phyloP scores from a whole-genome alignment of 2,329 filamentous ascomycete species.

The Aspergillus ibericus region DNA sequence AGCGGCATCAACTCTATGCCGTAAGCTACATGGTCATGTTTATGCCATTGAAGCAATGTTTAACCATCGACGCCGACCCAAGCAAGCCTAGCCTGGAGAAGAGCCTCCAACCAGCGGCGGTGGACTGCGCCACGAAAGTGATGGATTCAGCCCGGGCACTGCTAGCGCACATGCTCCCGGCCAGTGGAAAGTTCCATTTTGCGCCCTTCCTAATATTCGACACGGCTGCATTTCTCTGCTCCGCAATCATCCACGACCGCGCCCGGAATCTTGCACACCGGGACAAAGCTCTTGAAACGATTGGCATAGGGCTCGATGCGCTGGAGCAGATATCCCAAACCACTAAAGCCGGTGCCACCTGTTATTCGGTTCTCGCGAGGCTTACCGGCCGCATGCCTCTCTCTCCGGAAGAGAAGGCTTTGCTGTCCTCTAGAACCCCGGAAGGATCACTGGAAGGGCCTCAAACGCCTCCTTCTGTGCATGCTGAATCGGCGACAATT shows the following conservation, averaged over 20 bases:
- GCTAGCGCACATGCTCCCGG: constrained; percentile 43
- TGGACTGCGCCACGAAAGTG: constrained; percentile 48
- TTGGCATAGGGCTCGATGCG: constrained; percentile 40
- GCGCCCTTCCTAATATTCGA: constrained; percentile 55
- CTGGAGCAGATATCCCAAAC: constrained; percentile 25
- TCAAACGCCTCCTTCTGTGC: neutral
- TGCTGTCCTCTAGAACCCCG: neutral
- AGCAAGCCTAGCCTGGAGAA: constrained; percentile 36
- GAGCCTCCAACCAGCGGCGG: constrained; percentile 42
- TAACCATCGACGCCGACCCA: constrained; percentile 37
- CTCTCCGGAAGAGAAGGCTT: constrained; percentile 3
- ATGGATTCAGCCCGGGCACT: constrained; percentile 44
- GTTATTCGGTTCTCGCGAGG: constrained; percentile 23
- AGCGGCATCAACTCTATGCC: constrained; percentile 49
- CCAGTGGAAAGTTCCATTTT: constrained; percentile 52
- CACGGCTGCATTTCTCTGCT: constrained; percentile 53
- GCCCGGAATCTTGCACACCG: constrained; percentile 43
- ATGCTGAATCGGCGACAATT: neutral
- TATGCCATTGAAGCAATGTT: constrained; percentile 48
- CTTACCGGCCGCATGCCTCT: constrained; percentile 20
- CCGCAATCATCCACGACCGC: constrained; percentile 53
- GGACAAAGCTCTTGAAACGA: constrained; percentile 42
- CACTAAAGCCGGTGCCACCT: constrained; percentile 27
- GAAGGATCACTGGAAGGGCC: neutral
- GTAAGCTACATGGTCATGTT: constrained; percentile 50